Evolutionary conservation across 2,329 filamentous ascomycete genomes (phyloP).

Genomic region (Aspergillus terreus): DNA sequence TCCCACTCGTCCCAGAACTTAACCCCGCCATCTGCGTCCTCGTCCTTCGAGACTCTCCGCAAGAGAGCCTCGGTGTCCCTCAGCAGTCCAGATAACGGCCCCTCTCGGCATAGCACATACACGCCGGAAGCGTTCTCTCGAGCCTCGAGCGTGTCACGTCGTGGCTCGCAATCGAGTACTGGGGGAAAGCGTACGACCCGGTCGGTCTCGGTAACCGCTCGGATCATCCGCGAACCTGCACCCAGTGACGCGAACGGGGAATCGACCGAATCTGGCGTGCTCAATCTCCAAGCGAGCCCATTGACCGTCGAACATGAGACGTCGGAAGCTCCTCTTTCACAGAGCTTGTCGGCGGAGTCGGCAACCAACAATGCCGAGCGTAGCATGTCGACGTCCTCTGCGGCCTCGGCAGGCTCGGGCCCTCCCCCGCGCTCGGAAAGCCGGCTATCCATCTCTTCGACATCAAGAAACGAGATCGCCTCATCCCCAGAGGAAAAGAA

Average conservation of each 20-base stretch:
- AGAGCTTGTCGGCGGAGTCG: conserved; percentile 15
- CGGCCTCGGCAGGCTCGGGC: conserved; percentile 35
- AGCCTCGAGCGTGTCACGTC: conserved; percentile 28
- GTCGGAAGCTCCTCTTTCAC: conserved; percentile 28
- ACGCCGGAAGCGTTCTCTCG: conserved; percentile 27
- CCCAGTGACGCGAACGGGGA: conserved; percentile 25
- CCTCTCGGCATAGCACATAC: conserved; percentile 25
- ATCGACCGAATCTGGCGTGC: conserved; percentile 25
- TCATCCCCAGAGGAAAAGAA: conserved; percentile 48
- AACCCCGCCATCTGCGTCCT: conserved; percentile 56
- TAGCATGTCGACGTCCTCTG: conserved; percentile 39
- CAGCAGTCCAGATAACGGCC: conserved; percentile 20
- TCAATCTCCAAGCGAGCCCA: conserved; percentile 53
- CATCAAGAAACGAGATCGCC: conserved; percentile 34
- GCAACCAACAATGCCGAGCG: conserved; percentile 25
- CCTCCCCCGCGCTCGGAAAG: conserved; percentile 45
- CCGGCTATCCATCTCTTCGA: conserved; percentile 37
- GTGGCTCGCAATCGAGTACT: conserved; percentile 25
- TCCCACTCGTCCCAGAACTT: conserved; percentile 25
- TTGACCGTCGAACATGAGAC: conserved; percentile 64
- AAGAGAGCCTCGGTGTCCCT: conserved; percentile 40
- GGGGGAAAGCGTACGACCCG: conserved; percentile 44
- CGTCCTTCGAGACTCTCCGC: conserved; percentile 52
- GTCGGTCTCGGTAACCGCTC: conserved; percentile 83
- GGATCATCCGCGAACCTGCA: conserved; percentile 65